phyloP scores from a whole-genome alignment of 2,329 filamentous ascomycete species.

The Neoascochyta sp. region DNA sequence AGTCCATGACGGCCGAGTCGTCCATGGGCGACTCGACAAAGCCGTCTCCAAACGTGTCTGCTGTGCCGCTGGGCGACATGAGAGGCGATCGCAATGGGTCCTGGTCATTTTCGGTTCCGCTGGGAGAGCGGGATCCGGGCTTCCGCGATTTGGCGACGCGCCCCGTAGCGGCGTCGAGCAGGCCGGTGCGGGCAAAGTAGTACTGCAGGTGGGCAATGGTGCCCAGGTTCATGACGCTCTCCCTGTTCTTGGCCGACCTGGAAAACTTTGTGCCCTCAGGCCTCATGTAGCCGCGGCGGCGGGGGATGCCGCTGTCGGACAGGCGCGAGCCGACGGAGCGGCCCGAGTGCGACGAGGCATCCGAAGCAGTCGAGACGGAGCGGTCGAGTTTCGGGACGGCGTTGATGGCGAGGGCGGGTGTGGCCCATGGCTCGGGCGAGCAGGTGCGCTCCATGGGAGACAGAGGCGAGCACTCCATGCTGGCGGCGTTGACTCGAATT shows the following conservation, averaged over 20 bases:
- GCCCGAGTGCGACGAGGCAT: conserved; percentile 53
- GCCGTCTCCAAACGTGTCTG: conserved; percentile 33
- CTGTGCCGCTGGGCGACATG: conserved; percentile 15
- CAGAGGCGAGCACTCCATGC: conserved; percentile 38
- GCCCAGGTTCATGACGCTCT: conserved; percentile 93
- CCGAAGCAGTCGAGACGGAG: conserved; percentile 60
- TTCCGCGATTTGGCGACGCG: conserved; percentile 70
- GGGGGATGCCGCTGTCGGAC: conserved; percentile 44
- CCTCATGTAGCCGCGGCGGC: conserved; percentile 78
- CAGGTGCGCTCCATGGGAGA: conserved; percentile 39
- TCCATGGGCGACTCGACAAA: conserved; percentile 54
- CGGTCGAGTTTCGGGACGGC: conserved; percentile 58
- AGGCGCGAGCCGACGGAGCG: conserved; percentile 60
- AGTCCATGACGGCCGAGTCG: conserved; percentile 46
- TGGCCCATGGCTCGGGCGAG: conserved; percentile 63
- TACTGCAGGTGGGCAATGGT: conserved; percentile 98
- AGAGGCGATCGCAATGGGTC: conserved; percentile 28
- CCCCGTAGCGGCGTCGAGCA: conserved; percentile 89
- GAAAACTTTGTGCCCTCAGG: conserved; percentile 87
- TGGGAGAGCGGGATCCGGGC: conserved; percentile 36
- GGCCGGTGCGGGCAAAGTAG: conserved; percentile 91
- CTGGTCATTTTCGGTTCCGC: conserved; percentile 30
- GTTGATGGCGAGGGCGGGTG: conserved; percentile 61
- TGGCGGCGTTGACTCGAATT: conserved; percentile 9
- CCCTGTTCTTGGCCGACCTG: conserved; percentile 80